Conservation (phyloP, 2,329 filamentous ascomycete genomes). For the Mycogone perniciosa region DNA sequence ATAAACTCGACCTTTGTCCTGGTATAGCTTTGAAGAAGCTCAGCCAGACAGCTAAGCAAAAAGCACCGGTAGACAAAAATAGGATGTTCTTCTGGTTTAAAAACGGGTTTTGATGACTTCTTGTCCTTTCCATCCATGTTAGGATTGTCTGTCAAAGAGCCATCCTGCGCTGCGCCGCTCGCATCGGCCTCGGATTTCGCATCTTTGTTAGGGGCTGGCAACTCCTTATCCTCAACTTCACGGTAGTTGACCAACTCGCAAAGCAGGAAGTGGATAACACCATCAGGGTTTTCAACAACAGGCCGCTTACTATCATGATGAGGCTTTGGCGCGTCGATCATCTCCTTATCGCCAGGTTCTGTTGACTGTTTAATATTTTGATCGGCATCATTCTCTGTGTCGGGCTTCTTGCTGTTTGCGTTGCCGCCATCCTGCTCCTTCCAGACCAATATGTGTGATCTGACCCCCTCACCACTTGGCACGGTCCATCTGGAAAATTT, state of each 20-base stretch:
- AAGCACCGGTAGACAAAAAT: constrained; percentile 98
- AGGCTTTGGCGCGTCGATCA: constrained; percentile 58
- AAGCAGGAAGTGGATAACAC: constrained; percentile 89
- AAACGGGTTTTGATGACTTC: constrained; percentile 63
- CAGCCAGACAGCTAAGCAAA: constrained; percentile 82
- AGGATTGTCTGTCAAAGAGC: constrained; percentile 25
- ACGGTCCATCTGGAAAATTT: constrained; percentile 59
- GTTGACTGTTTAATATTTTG: constrained; percentile 55
- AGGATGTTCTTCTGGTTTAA: constrained; percentile 88
- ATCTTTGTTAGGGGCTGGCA: constrained; percentile 38
- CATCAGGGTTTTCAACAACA: constrained; percentile 85
- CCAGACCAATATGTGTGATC: constrained; percentile 33
- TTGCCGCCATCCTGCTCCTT: constrained; percentile 31
- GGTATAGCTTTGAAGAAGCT: constrained; percentile 87
- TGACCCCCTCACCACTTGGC: constrained; percentile 28
- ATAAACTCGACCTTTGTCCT: constrained; percentile 97
- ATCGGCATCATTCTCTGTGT: constrained; percentile 12
- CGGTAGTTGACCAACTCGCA: constrained; percentile 88
- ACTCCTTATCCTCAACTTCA: constrained; percentile 82
- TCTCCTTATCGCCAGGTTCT: constrained; percentile 52
- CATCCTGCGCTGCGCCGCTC: constrained; percentile 18
- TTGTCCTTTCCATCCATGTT: constrained; percentile 46
- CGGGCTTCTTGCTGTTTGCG: constrained; percentile 12
- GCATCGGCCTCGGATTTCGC: constrained; percentile 30
- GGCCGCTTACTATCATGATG: constrained; percentile 68